Evolutionary conservation across 805 yeast species (phyloP).

Genomic region (Naumovozyma baii): DNA sequence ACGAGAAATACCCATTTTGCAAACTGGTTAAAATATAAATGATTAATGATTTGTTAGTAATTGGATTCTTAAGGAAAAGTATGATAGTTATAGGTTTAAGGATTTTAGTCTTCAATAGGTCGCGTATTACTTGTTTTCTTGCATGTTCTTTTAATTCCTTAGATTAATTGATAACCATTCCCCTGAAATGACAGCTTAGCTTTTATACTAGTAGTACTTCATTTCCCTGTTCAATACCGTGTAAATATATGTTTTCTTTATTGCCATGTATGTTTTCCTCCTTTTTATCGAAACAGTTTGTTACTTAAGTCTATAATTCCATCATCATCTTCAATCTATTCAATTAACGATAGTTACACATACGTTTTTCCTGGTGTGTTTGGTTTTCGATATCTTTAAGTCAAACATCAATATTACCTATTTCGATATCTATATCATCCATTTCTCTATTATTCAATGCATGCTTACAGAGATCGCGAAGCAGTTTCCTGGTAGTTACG

Average conservation of each 20-base stretch:
- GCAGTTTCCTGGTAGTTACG: neutral
- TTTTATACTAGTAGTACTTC: too few relatives aligned
- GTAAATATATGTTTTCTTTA: too few relatives aligned
- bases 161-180: too few relatives aligned
- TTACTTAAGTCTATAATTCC: too few relatives aligned
- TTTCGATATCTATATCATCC: neutral
- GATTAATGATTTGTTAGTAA: neutral
- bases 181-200: too few relatives aligned
- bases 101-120: neutral
- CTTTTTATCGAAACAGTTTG: too few relatives aligned
- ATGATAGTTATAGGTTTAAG: neutral
- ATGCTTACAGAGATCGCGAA: neutral
- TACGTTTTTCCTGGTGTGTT: conserved; percentile 26
- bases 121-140: too few relatives aligned
- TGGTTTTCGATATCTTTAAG: conserved; percentile 6
- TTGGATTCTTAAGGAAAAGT: neutral
- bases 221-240: too few relatives aligned
- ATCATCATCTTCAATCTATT: too few relatives aligned
- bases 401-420: neutral
- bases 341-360: too few relatives aligned
- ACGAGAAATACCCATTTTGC: conserved; percentile 98
- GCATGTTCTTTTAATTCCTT: too few relatives aligned
- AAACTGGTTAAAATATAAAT: conserved; percentile 11
- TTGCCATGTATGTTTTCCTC: too few relatives aligned
- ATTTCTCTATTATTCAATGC: neutral